These are phyloP conservation scores for Sugiyamaella castrensis DNA, from an alignment of 1,139 yeast genomes.

Conservation along the genomic window DNA sequence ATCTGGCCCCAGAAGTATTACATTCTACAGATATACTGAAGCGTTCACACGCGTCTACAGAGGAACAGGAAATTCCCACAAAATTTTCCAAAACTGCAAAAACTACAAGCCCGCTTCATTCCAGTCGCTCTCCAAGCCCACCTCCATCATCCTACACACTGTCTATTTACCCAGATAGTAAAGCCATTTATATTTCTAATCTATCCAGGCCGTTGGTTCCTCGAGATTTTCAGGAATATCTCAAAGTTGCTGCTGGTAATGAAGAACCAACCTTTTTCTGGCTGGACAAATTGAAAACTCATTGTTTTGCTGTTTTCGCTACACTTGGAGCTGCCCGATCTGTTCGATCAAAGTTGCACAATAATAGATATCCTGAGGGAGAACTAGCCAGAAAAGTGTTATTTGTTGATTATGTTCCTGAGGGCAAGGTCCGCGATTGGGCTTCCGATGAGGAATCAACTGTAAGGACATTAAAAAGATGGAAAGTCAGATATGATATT, in stretches of 20 bases:
- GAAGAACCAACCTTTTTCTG: conserved; percentile 1
- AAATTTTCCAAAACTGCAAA: not conserved
- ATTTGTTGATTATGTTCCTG: conserved; percentile 14
- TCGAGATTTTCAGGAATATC: conserved; percentile 2
- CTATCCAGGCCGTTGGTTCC: conserved; percentile 5
- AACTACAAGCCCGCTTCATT: not conserved
- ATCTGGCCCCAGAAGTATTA: too few species aligned
- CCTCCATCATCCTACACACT: too few species aligned
- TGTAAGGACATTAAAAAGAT: too few species aligned
- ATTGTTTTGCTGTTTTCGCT: conserved; percentile 5
- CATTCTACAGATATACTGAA: too few species aligned
- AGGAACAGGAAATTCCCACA: too few species aligned
- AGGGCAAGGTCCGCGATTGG: conserved; percentile 5
- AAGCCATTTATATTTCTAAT: conserved; percentile 3
- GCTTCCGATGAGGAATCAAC: conserved; percentile 3
- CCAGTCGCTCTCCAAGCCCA: too few species aligned
- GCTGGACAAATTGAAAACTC: conserved; percentile 11
- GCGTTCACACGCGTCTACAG: too few species aligned
- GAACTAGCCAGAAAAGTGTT: conserved; percentile 8
- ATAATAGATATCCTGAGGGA: conserved; percentile 5
- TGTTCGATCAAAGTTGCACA: conserved; percentile 1
- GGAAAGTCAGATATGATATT: too few species aligned
- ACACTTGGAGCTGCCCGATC: not conserved
- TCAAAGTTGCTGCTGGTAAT: not conserved
- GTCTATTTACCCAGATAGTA: too few species aligned